Evolutionary conservation across 148 eudicot genomes (phyloP).

Genomic region (Diospyros kaki): DNA sequence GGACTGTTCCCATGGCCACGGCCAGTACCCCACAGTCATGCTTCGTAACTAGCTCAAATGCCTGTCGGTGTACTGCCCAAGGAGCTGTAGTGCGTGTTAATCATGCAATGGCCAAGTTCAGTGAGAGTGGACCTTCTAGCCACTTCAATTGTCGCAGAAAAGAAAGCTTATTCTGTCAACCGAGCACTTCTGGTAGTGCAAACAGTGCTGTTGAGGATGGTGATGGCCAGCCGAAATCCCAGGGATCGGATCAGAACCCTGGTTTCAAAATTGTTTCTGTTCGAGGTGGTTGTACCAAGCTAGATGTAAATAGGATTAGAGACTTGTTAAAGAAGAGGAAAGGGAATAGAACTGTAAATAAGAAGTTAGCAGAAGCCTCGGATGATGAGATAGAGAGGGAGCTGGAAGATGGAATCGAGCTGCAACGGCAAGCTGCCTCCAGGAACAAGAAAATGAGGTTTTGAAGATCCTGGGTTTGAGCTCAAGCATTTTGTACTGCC

Average conservation of each 20-base stretch:
- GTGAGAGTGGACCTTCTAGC: constrained; percentile 16
- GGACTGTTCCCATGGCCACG: constrained; percentile 9
- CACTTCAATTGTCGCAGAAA: neutral
- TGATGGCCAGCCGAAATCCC: constrained; percentile 21
- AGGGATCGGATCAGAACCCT: constrained; percentile 11
- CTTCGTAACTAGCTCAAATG: constrained; percentile 21
- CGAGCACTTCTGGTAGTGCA: constrained; percentile 45
- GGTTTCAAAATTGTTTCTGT: constrained; percentile 23
- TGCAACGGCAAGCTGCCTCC: constrained; percentile 13
- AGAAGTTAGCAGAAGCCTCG: constrained; percentile 12
- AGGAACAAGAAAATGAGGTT: constrained; percentile 23
- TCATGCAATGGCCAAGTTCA: constrained; percentile 18
- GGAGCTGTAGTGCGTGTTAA: constrained; percentile 4
- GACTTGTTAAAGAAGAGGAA: constrained; percentile 39
- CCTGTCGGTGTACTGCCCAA: constrained; percentile 16
- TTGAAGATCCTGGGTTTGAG: constrained; percentile 7
- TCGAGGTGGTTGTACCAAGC: constrained; percentile 20
- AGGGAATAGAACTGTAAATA: constrained; percentile 20
- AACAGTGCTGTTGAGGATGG: constrained; percentile 38
- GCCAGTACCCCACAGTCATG: constrained; percentile 25
- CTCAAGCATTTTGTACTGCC: neutral
- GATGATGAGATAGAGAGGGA: constrained; percentile 47
- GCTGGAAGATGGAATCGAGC: constrained; percentile 53
- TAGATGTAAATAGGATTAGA: constrained; percentile 42
- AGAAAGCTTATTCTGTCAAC: constrained; percentile 19